These are phyloP conservation scores for Podospora pseudoanserina DNA, from an alignment of 495 filamentous ascomycete genomes.

Conservation along the genomic window DNA sequence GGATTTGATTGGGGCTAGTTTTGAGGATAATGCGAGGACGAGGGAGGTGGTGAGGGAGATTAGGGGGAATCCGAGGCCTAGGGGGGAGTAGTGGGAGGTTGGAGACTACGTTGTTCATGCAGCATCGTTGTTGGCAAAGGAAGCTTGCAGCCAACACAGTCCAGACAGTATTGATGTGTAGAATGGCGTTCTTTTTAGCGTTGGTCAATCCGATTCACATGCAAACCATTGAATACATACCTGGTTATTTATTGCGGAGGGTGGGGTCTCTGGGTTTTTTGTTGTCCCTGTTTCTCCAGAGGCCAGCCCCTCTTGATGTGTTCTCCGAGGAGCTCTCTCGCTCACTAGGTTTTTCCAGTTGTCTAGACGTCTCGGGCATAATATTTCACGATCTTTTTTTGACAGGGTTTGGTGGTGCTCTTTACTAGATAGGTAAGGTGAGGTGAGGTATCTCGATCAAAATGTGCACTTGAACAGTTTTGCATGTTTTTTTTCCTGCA, in stretches of 20 bases:
- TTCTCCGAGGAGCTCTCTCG: not conserved
- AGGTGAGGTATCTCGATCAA: not conserved
- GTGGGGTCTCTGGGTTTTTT: too few species aligned
- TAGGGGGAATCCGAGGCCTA: conserved; percentile 44
- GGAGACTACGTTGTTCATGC: not conserved
- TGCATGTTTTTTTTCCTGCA: not conserved
- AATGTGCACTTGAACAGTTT: not conserved
- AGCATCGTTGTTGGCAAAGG: not conserved
- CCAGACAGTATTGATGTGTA: not conserved
- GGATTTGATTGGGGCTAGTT: conserved; percentile 82
- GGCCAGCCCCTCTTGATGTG: too few species aligned
- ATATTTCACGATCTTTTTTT: too few species aligned
- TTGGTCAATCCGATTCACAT: not conserved
- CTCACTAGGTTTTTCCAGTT: too few species aligned
- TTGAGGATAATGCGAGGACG: conserved; percentile 80
- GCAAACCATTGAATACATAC: not conserved
- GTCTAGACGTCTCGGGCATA: too few species aligned
- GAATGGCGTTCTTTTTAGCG: not conserved
- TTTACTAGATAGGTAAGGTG: too few species aligned
- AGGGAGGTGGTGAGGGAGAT: conserved; percentile 78
- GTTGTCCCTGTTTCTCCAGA: too few species aligned
- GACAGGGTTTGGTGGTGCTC: too few species aligned
- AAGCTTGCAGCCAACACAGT: not conserved
- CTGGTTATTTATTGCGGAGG: too few species aligned
- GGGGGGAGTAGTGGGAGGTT: conserved; percentile 1